These are phyloP conservation scores for Colletotrichum orchidophilum DNA, from an alignment of 2,329 filamentous ascomycete species.

Conservation along the genomic window DNA sequence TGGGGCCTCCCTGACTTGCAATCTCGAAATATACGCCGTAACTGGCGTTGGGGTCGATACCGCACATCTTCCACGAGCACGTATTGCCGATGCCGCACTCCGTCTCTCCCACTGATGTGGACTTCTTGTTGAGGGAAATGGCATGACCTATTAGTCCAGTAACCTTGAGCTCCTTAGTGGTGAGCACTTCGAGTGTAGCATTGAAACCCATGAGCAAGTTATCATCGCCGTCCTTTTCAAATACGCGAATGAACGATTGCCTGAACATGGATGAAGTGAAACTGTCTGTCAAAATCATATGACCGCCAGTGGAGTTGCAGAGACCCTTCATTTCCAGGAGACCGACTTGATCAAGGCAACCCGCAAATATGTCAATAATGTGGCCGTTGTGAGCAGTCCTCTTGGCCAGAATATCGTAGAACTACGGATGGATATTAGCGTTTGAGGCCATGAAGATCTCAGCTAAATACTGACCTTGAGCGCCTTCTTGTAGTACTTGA, in stretches of 20 bases:
- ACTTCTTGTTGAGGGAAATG: conserved; percentile 97
- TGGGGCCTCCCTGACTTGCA: conserved; percentile 88
- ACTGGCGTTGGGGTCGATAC: conserved; percentile 91
- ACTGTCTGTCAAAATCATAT: conserved; percentile 98
- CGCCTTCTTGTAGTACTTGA: conserved; percentile 99
- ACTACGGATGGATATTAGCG: conserved; percentile 60
- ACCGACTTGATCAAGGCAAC: conserved; percentile 96
- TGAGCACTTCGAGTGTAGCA: conserved; percentile 92
- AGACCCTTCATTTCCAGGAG: conserved; percentile 98
- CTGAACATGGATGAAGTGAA: conserved; percentile 99
- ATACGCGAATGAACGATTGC: conserved; percentile 96
- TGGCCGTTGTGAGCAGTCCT: conserved; percentile 96
- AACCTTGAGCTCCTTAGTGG: conserved; percentile 97
- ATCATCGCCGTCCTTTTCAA: conserved; percentile 95
- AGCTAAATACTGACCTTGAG: conserved; percentile 73
- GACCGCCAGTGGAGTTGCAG: conserved; percentile 93
- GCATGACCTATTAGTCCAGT: conserved; percentile 97
- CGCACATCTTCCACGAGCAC: conserved; percentile 99
- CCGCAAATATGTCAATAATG: conserved; percentile 96
- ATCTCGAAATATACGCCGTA: conserved; percentile 99
- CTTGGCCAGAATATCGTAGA: conserved; percentile 95
- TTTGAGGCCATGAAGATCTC: neutral
- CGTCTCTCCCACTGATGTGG: conserved; percentile 94
- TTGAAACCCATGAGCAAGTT: conserved; percentile 99
- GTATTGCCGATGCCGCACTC: conserved; percentile 99